These are phyloP conservation scores for Histomonas meleagridis DNA, from an alignment of 208 protist genomes.

Conservation along the genomic window DNA sequence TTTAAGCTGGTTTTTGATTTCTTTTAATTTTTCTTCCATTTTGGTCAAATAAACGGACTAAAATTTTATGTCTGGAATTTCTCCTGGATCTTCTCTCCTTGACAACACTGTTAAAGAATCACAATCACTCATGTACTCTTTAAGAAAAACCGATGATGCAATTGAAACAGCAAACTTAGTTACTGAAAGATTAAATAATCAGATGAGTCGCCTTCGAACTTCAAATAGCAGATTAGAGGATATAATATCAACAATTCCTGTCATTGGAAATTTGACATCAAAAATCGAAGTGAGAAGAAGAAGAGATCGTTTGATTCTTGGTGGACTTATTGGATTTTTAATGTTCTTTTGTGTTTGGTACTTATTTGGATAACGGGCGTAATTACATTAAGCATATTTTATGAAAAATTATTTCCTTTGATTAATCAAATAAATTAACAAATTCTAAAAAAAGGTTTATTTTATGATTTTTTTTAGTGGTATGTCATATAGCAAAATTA, in stretches of 20 bases:
- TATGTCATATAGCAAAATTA: too few species aligned
- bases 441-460: too few species aligned
- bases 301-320: background rate
- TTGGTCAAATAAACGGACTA: too few species aligned
- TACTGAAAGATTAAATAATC: background rate
- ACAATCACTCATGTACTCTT: background rate
- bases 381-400: too few species aligned
- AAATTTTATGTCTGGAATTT: too few species aligned
- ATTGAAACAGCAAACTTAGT: background rate
- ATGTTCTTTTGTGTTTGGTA: slow-evolving; percentile 35
- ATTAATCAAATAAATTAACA: too few species aligned
- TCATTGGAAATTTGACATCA: background rate
- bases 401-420: too few species aligned
- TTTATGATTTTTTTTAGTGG: too few species aligned
- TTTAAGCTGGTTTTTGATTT: too few species aligned
- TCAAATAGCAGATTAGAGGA: background rate
- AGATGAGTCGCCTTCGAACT: background rate
- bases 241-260: background rate
- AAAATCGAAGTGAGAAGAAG: background rate
- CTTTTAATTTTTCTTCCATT: too few species aligned
- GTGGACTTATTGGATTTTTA: background rate
- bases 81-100: background rate
- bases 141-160: background rate
- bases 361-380: slow-evolving; percentile 27
- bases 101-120: background rate